Evolutionary conservation across 2,329 filamentous ascomycete species (phyloP), one percentile per base, ranked within the genome.

Genomic region (Verticillium nonalfalfae): DNA sequence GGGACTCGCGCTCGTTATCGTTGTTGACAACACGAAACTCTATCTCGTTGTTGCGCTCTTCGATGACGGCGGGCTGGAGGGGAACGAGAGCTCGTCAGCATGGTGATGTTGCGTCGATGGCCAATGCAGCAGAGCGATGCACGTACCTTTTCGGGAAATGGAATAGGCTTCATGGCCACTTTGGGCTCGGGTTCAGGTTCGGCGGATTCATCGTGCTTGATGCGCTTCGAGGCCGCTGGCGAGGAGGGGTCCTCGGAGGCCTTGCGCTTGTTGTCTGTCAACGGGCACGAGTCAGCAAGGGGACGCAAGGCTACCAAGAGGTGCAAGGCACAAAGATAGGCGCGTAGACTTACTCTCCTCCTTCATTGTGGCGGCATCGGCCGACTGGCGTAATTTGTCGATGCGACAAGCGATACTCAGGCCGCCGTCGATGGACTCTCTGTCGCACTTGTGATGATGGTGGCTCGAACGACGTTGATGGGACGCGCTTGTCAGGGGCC

Each of bases 1-100:
- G 88, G 71, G 91, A 96, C 70, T 97, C 92, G 66, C 90, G 85
- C 40, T 88, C 83, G 69, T 90, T 90, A 72, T 99, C 95, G 72
- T 99, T 99, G 81, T 98, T 98, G 70, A 99, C 95, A 7, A 98
- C 95, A 57, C 93, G 89, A 74, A 98, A 98, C 74, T 98, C 93
- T 68, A 99, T 98, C 66, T 96, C 91, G 71, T 93, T 93, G 71
- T 89, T 90, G 69, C 93, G 90, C 76, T 99, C 95, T 78, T 99
- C 95, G 66, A 96, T 83, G 4, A 97, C 94, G 9, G 93, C 94
- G 6, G 92, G 90, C 87, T 91, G 65, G 39, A 15, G 36, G 50
- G 45, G 50, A 62, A 64, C 74, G 45, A 38, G 26, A 13, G 13
- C 2, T 45, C 66, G 75, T 70, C 66, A 61, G 61, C 59, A 34